phyloP scores from a whole-genome alignment of 2,329 filamentous ascomycete species.

The Beauveria sp. region DNA sequence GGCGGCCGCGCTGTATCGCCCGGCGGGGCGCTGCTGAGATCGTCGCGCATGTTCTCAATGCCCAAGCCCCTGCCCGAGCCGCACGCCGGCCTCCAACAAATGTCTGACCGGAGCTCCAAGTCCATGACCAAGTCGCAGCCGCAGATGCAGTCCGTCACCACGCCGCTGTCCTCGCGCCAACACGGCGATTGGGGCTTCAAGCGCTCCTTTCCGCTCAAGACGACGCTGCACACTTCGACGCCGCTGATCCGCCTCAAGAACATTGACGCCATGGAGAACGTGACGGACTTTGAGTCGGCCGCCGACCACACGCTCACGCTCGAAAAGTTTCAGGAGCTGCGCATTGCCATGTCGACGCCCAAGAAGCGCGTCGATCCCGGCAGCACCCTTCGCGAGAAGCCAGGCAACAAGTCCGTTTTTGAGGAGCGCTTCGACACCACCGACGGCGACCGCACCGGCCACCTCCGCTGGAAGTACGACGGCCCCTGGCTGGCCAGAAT shows the following conservation, averaged over 20 bases:
- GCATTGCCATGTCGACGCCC: conserved; percentile 59
- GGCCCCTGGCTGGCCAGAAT: conserved; percentile 61
- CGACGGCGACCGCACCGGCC: conserved; percentile 28
- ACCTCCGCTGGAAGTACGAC: conserved; percentile 56
- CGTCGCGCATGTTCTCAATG: conserved; percentile 83
- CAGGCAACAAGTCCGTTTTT: conserved; percentile 46
- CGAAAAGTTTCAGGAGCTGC: conserved; percentile 79
- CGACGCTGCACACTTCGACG: conserved; percentile 63
- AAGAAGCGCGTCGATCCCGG: conserved; percentile 16
- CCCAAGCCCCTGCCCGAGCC: conserved; percentile 66
- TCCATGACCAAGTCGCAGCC: conserved; percentile 64
- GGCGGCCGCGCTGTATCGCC: conserved; percentile 40
- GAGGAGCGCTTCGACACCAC: conserved; percentile 51
- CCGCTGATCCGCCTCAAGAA: conserved; percentile 69
- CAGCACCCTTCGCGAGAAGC: conserved; percentile 13
- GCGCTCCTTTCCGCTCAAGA: conserved; percentile 68
- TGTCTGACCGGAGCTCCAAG: conserved; percentile 28
- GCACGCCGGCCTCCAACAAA: conserved; percentile 34
- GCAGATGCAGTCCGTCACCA: conserved; percentile 75
- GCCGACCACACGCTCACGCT: conserved; percentile 74
- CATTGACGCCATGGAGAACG: conserved; percentile 76
- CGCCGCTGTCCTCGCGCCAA: conserved; percentile 61
- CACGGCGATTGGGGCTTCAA: conserved; percentile 93
- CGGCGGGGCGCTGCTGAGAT: conserved; percentile 65
- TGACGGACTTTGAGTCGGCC: conserved; percentile 82